Conservation (phyloP, 2,329 filamentous ascomycete genomes). For the Aspergillus niger region DNA sequence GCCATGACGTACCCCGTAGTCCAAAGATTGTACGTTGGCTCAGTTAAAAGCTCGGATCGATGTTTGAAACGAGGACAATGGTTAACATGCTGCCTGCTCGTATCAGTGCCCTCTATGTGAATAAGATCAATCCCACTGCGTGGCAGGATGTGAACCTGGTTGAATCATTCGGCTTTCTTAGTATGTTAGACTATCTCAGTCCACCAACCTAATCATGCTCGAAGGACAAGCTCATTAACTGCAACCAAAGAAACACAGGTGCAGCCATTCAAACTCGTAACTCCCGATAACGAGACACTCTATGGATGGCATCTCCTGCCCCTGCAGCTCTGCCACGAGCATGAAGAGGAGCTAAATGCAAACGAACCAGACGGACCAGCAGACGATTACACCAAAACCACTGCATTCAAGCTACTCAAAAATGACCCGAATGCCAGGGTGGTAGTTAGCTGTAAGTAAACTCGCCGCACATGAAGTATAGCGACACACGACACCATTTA, state of each 20-base stretch:
- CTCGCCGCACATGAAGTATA: not conserved
- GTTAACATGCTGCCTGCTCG: not conserved
- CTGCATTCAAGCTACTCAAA: constrained; percentile 54
- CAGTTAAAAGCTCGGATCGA: not conserved
- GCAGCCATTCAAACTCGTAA: constrained; percentile 76
- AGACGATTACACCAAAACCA: constrained; percentile 50
- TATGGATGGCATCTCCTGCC: constrained; percentile 93
- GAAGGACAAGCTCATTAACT: constrained; percentile 18
- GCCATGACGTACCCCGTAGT: constrained; percentile 68
- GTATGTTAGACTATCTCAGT: constrained; percentile 51
- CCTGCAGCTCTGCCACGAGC: constrained; percentile 70
- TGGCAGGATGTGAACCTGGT: constrained; percentile 75
- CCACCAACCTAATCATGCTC: not conserved
- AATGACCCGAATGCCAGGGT: constrained; percentile 54
- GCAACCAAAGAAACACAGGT: constrained; percentile 72
- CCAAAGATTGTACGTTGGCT: constrained; percentile 71
- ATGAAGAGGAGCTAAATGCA: constrained; percentile 64
- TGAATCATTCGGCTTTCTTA: constrained; percentile 82
- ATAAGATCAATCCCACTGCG: constrained; percentile 72
- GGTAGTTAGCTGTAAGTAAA: constrained; percentile 56
- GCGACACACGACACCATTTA: not conserved
- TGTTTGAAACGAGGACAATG: not conserved
- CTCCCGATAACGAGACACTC: constrained; percentile 72
- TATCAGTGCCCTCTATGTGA: constrained; percentile 75
- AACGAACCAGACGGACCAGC: constrained; percentile 56